phyloP scores from a whole-genome alignment of 768 basidiomycete genomes.

The Galerina marginata region DNA sequence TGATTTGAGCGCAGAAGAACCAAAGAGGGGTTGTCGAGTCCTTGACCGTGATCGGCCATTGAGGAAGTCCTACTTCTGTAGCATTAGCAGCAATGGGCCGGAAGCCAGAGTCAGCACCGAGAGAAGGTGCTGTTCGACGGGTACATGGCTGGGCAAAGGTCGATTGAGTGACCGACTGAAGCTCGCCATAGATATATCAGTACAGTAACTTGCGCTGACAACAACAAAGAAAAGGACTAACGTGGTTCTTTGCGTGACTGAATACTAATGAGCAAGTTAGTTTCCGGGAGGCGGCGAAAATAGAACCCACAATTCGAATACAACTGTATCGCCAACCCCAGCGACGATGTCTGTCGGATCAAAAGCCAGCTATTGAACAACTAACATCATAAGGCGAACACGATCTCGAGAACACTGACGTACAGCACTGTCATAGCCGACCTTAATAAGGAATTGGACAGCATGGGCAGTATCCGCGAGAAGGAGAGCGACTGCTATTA shows the following conservation, averaged over 20 bases:
- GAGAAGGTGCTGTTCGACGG: slow-evolving; percentile 35
- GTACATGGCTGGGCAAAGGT: slow-evolving; percentile 61
- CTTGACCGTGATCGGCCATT: too few relatives aligned
- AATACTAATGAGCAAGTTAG: neutral
- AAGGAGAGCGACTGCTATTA: slow-evolving; percentile 41
- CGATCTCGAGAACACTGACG: slow-evolving; percentile 4
- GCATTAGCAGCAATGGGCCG: slow-evolving; percentile 35
- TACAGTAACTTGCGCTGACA: neutral
- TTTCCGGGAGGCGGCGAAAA: neutral
- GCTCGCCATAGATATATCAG: neutral
- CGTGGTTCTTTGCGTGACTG: slow-evolving; percentile 52
- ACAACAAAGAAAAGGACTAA: slow-evolving; percentile 22
- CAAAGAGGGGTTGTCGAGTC: slow-evolving; percentile 37
- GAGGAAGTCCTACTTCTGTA: too few relatives aligned
- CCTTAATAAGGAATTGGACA: slow-evolving; percentile 39
- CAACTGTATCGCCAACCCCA: slow-evolving; percentile 49
- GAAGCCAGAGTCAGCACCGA: slow-evolving; percentile 60
- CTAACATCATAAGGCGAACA: neutral
- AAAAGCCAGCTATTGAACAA: slow-evolving; percentile 38
- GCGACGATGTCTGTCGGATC: slow-evolving; percentile 46
- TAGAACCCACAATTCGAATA: slow-evolving; percentile 56
- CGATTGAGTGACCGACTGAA: slow-evolving; percentile 67
- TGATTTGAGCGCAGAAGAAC: slow-evolving; percentile 65
- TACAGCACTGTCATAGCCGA: slow-evolving; percentile 45
- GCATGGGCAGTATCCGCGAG: slow-evolving; percentile 45